phyloP scores from a whole-genome alignment of 2,329 filamentous ascomycete genomes.

The Periconia macrospinosa region DNA sequence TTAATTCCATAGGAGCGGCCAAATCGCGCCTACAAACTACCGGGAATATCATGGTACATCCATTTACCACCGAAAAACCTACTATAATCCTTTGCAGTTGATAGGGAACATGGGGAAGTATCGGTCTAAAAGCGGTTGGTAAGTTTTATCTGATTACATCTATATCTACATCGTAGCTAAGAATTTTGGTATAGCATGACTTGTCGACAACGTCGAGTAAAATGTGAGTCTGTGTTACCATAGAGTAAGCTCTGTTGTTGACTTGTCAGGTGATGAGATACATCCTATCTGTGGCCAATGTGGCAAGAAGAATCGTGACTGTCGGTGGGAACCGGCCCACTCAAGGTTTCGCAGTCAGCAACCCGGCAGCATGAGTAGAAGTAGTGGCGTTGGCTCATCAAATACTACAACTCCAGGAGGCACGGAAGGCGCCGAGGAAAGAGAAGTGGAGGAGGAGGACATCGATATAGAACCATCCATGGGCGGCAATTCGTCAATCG shows the following conservation, averaged over 20 bases:
- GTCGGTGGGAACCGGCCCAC: constrained; percentile 32
- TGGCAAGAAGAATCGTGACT: constrained; percentile 33
- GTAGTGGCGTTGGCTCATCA: constrained; percentile 11
- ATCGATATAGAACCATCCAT: background rate
- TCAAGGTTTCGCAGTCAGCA: constrained; percentile 31
- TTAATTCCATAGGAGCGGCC: background rate
- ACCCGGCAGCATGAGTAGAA: constrained; percentile 8
- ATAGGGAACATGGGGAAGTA: constrained; percentile 27
- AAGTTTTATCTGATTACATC: constrained; percentile 8
- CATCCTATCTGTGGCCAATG: constrained; percentile 34
- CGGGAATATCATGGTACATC: background rate
- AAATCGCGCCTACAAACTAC: background rate
- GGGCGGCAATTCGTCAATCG: background rate
- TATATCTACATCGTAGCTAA: constrained; percentile 5
- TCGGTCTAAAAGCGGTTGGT: constrained; percentile 37
- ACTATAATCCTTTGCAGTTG: background rate
- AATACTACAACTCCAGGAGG: constrained; percentile 10
- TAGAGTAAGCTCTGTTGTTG: background rate
- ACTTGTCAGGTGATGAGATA: constrained; percentile 29
- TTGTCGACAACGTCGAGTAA: constrained; percentile 35
- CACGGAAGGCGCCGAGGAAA: constrained; percentile 14
- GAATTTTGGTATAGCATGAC: constrained; percentile 21
- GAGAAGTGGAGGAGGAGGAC: constrained; percentile 18
- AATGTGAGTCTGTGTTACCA: constrained; percentile 21
- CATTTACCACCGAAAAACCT: background rate